Conservation (phyloP, 768 basidiomycete species). For the Crucibulum laeve region DNA sequence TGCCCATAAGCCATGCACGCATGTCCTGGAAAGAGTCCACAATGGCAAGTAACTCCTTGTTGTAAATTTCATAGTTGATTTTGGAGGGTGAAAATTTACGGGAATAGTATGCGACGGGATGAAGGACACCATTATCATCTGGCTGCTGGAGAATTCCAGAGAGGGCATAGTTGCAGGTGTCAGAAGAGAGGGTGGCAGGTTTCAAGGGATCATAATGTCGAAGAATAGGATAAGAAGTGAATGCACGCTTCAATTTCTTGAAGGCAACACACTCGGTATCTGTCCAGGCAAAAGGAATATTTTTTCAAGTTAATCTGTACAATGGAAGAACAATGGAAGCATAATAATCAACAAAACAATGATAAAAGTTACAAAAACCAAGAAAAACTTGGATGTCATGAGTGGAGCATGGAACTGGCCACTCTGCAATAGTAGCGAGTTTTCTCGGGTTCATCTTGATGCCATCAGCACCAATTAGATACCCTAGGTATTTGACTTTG, state of each 20-base stretch:
- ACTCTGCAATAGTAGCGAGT: conserved; percentile 27
- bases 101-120: conserved; percentile 36
- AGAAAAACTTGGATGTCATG: conserved; percentile 35
- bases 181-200: conserved; percentile 20
- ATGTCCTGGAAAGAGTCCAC: conserved; percentile 30
- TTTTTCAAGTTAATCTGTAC: conserved; percentile 12
- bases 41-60: conserved; percentile 50
- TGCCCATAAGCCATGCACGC: conserved; percentile 25
- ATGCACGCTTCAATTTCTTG: conserved; percentile 17
- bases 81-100: conserved; percentile 29
- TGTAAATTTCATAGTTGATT: conserved; percentile 43
- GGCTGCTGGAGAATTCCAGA: conserved; percentile 25
- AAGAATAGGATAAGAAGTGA: conserved; percentile 26
- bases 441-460: conserved; percentile 35
- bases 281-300: conserved; percentile 11
- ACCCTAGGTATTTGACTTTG: conserved; percentile 37
- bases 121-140: conserved; percentile 18
- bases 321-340: conserved; percentile 16
- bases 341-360: conserved; percentile 32
- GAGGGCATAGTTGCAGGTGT: conserved; percentile 30
- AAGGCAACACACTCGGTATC: conserved; percentile 14
- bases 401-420: conserved; percentile 20
- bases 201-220: conserved; percentile 22
- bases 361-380: conserved; percentile 43
- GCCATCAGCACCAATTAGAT: conserved; percentile 22